phyloP scores from a whole-genome alignment of 495 filamentous ascomycete genomes.

The Choiromyces venosus region DNA sequence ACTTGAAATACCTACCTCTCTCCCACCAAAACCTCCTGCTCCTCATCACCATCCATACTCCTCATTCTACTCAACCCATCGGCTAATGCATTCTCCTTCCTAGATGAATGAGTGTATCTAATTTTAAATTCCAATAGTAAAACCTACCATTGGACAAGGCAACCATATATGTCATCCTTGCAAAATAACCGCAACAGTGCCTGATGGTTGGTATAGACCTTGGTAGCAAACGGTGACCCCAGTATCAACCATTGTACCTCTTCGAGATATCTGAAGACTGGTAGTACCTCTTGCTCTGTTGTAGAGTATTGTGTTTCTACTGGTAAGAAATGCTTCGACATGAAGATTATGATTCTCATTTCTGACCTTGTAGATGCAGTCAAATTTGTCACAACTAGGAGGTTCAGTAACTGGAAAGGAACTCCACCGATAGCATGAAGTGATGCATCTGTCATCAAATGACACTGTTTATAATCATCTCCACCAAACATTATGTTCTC shows the following conservation, averaged over 20 bases:
- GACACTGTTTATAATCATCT: conserved; percentile 4
- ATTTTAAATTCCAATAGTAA: conserved; percentile 5
- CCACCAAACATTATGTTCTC: too few species aligned
- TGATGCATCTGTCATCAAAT: conserved; percentile 5
- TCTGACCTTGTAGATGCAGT: too few species aligned
- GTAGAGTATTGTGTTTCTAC: conserved; percentile 8
- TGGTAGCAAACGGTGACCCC: too few species aligned
- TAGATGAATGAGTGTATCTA: background rate
- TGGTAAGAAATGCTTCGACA: conserved; percentile 4
- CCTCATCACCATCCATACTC: background rate
- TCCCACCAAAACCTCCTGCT: background rate
- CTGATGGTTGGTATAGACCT: conserved; percentile 12
- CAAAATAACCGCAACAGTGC: background rate
- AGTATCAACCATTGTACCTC: too few species aligned
- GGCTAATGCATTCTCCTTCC: too few species aligned
- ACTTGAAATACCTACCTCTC: too few species aligned
- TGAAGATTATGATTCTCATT: conserved; percentile 7
- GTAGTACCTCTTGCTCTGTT: background rate
- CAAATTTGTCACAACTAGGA: too few species aligned
- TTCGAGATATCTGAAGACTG: background rate
- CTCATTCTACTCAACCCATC: too few species aligned
- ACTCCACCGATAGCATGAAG: too few species aligned
- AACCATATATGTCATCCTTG: too few species aligned
- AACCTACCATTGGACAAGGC: too few species aligned
- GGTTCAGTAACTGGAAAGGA: too few species aligned